Base-by-base conservation (phyloP, 257 asterid genomes). In the Leonotis leonurus region DNA sequence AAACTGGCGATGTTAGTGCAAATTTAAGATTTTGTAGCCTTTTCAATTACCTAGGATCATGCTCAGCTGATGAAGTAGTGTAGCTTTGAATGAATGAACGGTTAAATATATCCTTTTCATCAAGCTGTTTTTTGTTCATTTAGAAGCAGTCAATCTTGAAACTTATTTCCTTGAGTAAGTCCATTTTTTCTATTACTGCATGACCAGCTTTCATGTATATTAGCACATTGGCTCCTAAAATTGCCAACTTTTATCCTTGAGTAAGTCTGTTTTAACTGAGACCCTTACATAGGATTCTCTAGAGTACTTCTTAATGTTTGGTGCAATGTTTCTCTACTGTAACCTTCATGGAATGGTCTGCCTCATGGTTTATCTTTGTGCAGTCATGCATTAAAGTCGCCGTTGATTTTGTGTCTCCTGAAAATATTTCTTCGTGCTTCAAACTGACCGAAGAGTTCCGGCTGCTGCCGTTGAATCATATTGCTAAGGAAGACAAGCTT, bases 371-470 rank as follows among this genome's bases (percentile, higher is more conserved):
- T 69, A 7, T 74, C 52, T n/a, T 37, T 48, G 48, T 48, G 70
- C 81, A 80, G 82, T 76, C 85, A 2, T 80, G 82, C 75, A 80
- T 70, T 21, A 76, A 80, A 24, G 80, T 80, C 0, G 78, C 85
- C 3, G 69, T 73, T 48, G 85, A 73, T 60, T 80, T 80, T 41
- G 78, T 77, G 44, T 80, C 82, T 0, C 80, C 85, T 46, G 85
- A 80, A 68, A 80, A 65, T 69, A 70, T 77, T 46, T 37, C 25
- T 1, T 52, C 68, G 21, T 74, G 85, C 64, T 26, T 73, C 27
- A 37, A 55, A 59, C 59, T 80, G 74, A 71, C 78, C 4, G 76
- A 80, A 36, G 82, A 73, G 35, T 66, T 76, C 16, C 80, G 78
- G 20, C 32, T 37, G 62, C 78, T 80, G 53, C 85, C 85, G 58